These are phyloP conservation scores for Colletotrichum sp. DNA, from an alignment of 2,329 filamentous ascomycete genomes.

Conservation along the genomic window DNA sequence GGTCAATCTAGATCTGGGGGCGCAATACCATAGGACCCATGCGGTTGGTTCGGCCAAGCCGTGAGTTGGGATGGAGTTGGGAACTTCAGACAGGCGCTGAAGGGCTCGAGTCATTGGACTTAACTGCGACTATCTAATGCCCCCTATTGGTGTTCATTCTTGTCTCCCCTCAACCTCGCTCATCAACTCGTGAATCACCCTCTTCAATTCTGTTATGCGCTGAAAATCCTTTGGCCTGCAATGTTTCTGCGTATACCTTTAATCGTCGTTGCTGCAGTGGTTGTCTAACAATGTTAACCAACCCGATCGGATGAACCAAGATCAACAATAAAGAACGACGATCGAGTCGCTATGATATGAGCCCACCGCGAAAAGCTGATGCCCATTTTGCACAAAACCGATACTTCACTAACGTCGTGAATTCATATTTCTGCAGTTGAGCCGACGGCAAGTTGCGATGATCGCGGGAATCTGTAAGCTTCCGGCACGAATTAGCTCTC, in stretches of 20 bases:
- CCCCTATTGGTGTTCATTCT: not conserved
- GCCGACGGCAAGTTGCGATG: not conserved
- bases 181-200: not conserved
- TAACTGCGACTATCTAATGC: not conserved
- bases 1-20: not conserved
- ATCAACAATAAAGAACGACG: not conserved
- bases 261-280: not conserved
- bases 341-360: not conserved
- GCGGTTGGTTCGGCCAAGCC: not conserved
- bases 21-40: not conserved
- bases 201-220: not conserved
- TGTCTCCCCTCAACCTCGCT: not conserved
- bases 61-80: not conserved
- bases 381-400: not conserved
- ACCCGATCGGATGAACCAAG: not conserved
- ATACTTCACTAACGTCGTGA: not conserved
- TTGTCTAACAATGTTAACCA: not conserved
- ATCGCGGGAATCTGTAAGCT: not conserved
- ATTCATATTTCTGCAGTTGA: not conserved
- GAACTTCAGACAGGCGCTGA: not conserved
- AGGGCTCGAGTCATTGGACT: not conserved
- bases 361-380: not conserved
- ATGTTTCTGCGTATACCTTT: not conserved
- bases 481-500: not conserved
- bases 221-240: not conserved